Percentiles rank a stretch among this genome's conserved stretches.
Conservation (phyloP, 129 eudicot species). For the Artemisia argyi region DNA sequence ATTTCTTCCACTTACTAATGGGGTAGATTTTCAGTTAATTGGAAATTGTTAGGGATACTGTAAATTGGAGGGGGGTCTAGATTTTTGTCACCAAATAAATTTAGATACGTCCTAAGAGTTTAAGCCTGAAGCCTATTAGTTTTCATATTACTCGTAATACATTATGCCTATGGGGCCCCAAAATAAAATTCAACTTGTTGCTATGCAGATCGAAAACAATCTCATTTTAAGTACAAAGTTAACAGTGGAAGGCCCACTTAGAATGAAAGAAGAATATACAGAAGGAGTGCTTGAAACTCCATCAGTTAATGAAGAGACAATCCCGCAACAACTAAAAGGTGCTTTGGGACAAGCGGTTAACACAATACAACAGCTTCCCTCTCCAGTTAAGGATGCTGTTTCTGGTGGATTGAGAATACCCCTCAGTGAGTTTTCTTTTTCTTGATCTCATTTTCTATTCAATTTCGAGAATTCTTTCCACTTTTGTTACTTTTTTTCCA, state of each 20-base stretch:
- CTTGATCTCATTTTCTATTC: not conserved
- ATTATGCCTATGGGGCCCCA: not conserved
- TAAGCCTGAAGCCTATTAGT: too few relatives aligned
- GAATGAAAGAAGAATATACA: slow-evolving; percentile 87
- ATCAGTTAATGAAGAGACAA: slow-evolving; percentile 60
- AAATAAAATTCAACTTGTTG: slow-evolving; percentile 27
- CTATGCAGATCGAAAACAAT: slow-evolving; percentile 77
- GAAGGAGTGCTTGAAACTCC: slow-evolving; percentile 80
- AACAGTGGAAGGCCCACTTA: slow-evolving; percentile 86
- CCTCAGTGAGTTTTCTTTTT: slow-evolving; percentile 55
- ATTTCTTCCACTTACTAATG: not conserved
- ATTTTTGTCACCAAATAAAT: too few relatives aligned
- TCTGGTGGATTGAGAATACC: slow-evolving; percentile 74
- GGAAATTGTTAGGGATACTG: not conserved
- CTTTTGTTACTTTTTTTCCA: too few relatives aligned
- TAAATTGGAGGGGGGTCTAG: not conserved
- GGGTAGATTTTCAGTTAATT: not conserved
- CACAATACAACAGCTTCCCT: slow-evolving; percentile 85
- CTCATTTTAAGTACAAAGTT: slow-evolving; percentile 61
- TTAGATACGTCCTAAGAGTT: too few relatives aligned
- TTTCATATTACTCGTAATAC: not conserved
- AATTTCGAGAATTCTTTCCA: too few relatives aligned
- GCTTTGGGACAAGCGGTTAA: slow-evolving; percentile 70
- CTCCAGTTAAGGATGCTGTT: slow-evolving; percentile 57
- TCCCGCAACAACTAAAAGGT: slow-evolving; percentile 76